Conservation (phyloP, 768 basidiomycete species). For the Dacryopinax primogenitus region DNA sequence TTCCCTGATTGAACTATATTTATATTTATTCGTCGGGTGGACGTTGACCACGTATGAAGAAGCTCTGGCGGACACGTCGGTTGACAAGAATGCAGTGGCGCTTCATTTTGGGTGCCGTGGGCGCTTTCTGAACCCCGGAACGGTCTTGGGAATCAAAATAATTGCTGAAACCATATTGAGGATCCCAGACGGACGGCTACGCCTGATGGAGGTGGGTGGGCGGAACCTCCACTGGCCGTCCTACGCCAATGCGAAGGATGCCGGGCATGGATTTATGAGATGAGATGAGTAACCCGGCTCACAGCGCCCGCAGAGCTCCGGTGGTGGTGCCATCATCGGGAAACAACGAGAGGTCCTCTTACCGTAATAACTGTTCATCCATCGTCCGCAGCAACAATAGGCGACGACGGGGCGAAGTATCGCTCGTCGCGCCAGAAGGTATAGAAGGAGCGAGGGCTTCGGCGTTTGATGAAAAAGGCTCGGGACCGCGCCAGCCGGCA, state of each 20-base stretch:
- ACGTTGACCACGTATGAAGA: not conserved
- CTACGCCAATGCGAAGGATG: not conserved
- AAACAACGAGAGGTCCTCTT: not conserved
- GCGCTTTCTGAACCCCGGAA: not conserved
- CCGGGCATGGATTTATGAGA: not conserved
- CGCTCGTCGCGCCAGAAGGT: not conserved
- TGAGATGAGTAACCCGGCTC: too few species aligned
- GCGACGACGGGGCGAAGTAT: not conserved
- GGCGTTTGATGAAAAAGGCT: not conserved
- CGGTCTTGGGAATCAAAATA: not conserved
- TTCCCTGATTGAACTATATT: not conserved
- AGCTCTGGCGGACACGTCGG: not conserved
- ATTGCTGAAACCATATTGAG: not conserved
- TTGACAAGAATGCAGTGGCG: not conserved
- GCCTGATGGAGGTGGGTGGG: not conserved
- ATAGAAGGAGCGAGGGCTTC: not conserved
- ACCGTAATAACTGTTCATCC: not conserved
- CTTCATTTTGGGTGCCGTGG: not conserved
- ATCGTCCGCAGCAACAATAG: not conserved
- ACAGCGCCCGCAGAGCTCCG: slow-evolving; percentile 6
- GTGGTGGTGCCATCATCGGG: slow-evolving; percentile 5
- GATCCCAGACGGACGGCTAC: not conserved
- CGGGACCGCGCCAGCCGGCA: too few species aligned
- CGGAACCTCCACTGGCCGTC: slow-evolving; percentile 3
- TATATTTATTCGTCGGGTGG: not conserved